Evolutionary conservation across 192 early-diverging fungal genomes (phyloP).

Genomic region (Pilaira anomala): DNA sequence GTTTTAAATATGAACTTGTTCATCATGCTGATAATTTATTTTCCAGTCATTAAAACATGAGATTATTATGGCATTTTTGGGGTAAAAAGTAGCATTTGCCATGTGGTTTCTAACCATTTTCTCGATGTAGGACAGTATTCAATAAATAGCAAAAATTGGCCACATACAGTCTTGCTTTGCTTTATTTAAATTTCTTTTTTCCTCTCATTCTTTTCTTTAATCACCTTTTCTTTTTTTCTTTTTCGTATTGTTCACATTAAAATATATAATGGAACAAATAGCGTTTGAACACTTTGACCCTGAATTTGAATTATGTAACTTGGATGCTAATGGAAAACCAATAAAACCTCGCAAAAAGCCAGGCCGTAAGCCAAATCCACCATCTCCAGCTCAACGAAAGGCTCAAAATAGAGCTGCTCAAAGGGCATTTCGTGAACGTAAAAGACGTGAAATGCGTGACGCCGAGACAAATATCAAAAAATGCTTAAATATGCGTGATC

Average conservation of each 20-base stretch:
- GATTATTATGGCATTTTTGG: too few relatives aligned
- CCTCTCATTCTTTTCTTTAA: not conserved
- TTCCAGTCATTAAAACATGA: too few relatives aligned
- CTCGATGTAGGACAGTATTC: constrained; percentile 1
- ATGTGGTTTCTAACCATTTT: constrained; percentile 9
- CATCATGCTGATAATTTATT: too few relatives aligned
- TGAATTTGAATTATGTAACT: constrained; percentile 14
- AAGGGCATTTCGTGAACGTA: constrained; percentile 85
- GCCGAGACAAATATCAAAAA: constrained; percentile 74
- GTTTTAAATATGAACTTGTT: too few relatives aligned
- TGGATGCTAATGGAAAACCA: constrained; percentile 35
- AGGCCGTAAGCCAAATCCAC: constrained; percentile 57
- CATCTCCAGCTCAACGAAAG: constrained; percentile 51
- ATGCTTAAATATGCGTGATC: constrained; percentile 56
- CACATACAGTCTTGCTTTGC: too few relatives aligned
- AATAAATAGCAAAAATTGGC: not conserved
- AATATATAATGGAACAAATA: constrained; percentile 10
- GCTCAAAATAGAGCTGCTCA: constrained; percentile 90
- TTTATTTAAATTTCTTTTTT: not conserved
- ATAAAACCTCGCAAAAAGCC: constrained; percentile 50
- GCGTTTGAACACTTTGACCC: constrained; percentile 35
- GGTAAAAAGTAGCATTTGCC: not conserved
- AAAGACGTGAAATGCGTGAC: constrained; percentile 69
- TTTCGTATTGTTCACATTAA: constrained; percentile 2
- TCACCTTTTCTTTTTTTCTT: constrained; percentile 11